Percentiles rank a stretch among this genome's conserved stretches.
These are phyloP conservation scores for Tulasnella calospora DNA, from an alignment of 768 basidiomycete genomes.

Conservation along the genomic window DNA sequence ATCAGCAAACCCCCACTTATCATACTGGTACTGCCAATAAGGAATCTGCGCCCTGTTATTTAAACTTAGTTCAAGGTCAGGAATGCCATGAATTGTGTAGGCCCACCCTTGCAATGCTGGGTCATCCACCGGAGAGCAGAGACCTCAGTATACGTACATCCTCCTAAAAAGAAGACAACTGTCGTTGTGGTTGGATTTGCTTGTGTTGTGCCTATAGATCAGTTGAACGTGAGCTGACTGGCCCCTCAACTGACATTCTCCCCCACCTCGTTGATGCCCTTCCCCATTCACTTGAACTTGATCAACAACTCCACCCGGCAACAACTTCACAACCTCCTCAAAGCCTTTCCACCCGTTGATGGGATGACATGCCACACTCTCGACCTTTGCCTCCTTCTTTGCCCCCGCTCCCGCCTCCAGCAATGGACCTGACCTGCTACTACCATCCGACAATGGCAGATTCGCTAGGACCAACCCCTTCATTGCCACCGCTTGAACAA, in stretches of 20 bases:
- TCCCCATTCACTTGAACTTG: slow-evolving; percentile 42
- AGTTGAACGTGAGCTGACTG: no score
- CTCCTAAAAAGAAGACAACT: slow-evolving; percentile 93
- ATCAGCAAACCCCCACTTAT: no score
- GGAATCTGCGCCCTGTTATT: no score
- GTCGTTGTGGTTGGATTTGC: slow-evolving; percentile 59
- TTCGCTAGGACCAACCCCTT: slow-evolving; percentile 70
- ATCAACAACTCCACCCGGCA: slow-evolving; percentile 79
- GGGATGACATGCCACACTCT: slow-evolving; percentile 76
- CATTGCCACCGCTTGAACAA: slow-evolving; percentile 90
- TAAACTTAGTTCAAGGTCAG: no score
- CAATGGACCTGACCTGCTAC: slow-evolving; percentile 1
- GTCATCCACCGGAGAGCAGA: no score
- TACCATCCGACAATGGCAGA: slow-evolving; percentile 18
- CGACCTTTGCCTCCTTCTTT: slow-evolving; percentile 29
- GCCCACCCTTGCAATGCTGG: no score
- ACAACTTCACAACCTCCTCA: no score
- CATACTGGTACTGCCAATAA: no score
- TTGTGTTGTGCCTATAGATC: not conserved
- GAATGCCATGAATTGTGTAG: no score
- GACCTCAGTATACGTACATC: no score
- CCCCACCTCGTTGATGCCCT: slow-evolving; percentile 26
- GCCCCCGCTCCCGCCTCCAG: slow-evolving; percentile 11
- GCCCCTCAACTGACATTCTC: no score
- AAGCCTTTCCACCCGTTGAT: slow-evolving; percentile 97